Evolutionary conservation across 192 early-diverging fungal species (phyloP).

Genomic region (Coemansia sp.): DNA sequence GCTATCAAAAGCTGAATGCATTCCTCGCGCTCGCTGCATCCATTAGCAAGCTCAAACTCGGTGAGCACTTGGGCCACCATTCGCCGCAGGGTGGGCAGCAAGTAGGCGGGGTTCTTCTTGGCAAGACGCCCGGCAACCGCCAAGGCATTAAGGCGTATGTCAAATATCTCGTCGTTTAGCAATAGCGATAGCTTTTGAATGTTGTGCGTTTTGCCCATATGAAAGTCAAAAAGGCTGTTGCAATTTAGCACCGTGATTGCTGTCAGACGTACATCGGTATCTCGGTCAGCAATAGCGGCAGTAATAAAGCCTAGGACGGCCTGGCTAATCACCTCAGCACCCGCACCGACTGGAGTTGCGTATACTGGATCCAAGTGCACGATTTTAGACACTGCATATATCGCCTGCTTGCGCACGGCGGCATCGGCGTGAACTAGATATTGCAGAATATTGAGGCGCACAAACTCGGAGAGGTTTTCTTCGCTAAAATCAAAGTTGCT

Average conservation of each 20-base stretch:
- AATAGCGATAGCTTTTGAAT: conserved; percentile 88
- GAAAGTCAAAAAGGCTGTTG: conserved; percentile 84
- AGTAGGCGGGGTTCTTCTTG: conserved; percentile 91
- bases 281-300: conserved; percentile 84
- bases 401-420: conserved; percentile 79
- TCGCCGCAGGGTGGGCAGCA: conserved; percentile 92
- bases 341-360: conserved; percentile 71
- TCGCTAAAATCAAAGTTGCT: conserved; percentile 86
- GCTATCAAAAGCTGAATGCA: conserved; percentile 70
- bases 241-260: conserved; percentile 46
- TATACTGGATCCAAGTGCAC: conserved; percentile 84
- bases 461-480: conserved; percentile 87
- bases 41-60: conserved; percentile 86
- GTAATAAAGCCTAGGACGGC: conserved; percentile 85
- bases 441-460: conserved; percentile 80
- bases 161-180: conserved; percentile 92
- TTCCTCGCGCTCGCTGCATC: conserved; percentile 52
- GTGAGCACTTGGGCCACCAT: conserved; percentile 89
- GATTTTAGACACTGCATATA: conserved; percentile 77
- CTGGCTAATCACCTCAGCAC: conserved; percentile 84
- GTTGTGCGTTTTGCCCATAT: conserved; percentile 91
- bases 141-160: conserved; percentile 83
- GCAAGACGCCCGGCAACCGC: conserved; percentile 86
- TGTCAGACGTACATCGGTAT: conserved; percentile 31
- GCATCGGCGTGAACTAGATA: conserved; percentile 82